Conservation (phyloP, 495 filamentous ascomycete species). For the Trypethelium eluteriae region DNA sequence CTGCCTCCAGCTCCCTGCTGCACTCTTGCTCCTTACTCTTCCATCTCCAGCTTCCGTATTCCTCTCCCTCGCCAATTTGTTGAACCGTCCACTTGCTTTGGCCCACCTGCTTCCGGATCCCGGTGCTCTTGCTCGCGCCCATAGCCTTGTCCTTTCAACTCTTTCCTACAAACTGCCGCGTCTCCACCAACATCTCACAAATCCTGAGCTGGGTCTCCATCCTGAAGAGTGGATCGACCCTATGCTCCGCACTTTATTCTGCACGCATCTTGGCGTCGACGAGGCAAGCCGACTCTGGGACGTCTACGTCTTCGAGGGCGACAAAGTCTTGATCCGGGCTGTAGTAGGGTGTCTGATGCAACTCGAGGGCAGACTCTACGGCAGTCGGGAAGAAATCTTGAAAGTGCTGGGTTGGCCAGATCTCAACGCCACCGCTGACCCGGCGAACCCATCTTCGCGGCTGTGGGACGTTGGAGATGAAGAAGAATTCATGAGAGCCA, state of each 20-base stretch:
- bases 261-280: constrained; percentile 58
- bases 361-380: constrained; percentile 56
- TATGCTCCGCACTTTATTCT: constrained; percentile 53
- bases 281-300: constrained; percentile 79
- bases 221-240: constrained; percentile 50
- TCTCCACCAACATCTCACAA: constrained; percentile 58
- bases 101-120: constrained; percentile 77
- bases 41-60: constrained; percentile 66
- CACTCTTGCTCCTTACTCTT: constrained; percentile 77
- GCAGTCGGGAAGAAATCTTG: constrained; percentile 45
- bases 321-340: constrained; percentile 68
- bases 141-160: constrained; percentile 61
- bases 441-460: constrained; percentile 26
- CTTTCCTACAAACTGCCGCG: constrained; percentile 64
- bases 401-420: constrained; percentile 45
- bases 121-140: constrained; percentile 61
- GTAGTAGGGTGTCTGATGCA: constrained; percentile 62
- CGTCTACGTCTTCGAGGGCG: constrained; percentile 89
- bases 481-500: constrained; percentile 60
- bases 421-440: constrained; percentile 17
- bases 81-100: constrained; percentile 82
- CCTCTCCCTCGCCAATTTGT: constrained; percentile 71
- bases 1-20: constrained; percentile 61
- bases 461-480: constrained; percentile 44
- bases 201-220: constrained; percentile 37